Base-by-base conservation (phyloP, 495 filamentous ascomycete species). In the Penicillium simplicissimum region DNA sequence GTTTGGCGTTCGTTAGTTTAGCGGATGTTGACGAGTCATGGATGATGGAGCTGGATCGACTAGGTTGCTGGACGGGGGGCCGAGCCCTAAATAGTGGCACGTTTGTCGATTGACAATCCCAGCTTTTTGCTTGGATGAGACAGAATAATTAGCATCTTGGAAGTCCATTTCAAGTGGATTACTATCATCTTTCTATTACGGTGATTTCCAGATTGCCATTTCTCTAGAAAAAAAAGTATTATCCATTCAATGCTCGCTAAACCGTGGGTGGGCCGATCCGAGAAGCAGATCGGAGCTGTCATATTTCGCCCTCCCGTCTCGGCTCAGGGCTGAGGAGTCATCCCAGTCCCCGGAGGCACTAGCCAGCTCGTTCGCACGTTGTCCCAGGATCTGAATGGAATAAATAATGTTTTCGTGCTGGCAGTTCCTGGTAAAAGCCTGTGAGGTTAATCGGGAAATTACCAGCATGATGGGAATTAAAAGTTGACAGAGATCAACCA, bases 271-370 rank as follows among this genome's bases (percentile, higher is more conserved):
- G 40, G 28, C 14, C 54, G 48, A 52, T 11, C 51, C 36, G 31
- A 23, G 19, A 28, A 9, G 31, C 13, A 25, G 58, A 67, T 67
- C 59, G 60, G 75, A 79, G 75, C 75, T 79, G 74, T 79, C 76
- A 78, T 71, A 71, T 79, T 64, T 74, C 61, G 52, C 49, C 59
- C 47, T 66, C 57, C 63, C 64, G 63, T 57, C 65, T 65, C 43
- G 52, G 45, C 64, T 60, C 57, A 66, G 47, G 52, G 45, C 64
- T 60, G 59, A 66, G 47, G 49, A 5, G 52, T 52, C 61, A 60
- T 61, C 49, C n/a, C 51, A 52, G 48, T 61, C 49, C n/a, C 51
- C 48, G 48, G 14, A 11, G 31, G 19, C 6, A 43, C 38, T 43
- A 61, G 35, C 62, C 56, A 45, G 67, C 62, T 65, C 61, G 60